Conservation (phyloP, 441 rosid genomes). For the Biscutella laevigata region DNA sequence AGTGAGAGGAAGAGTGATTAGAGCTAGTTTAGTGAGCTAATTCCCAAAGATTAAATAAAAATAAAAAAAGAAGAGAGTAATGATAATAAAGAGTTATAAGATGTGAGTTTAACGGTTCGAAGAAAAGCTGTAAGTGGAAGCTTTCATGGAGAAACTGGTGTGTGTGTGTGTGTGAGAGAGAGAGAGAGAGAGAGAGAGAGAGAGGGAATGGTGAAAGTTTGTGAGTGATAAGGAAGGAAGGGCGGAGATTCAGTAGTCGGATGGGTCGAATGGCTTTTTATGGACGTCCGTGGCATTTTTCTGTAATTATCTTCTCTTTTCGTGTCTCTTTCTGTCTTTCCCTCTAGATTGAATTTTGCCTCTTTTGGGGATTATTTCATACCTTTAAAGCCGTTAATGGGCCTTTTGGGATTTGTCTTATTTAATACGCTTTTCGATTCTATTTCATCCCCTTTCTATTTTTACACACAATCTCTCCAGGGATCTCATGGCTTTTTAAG, state of each 20-base stretch:
- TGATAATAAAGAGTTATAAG: slow-evolving; percentile 15
- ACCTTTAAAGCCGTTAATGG: slow-evolving; percentile 11
- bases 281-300: slow-evolving; percentile 40
- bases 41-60: neutral
- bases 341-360: neutral
- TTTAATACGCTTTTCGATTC: neutral
- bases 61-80: neutral
- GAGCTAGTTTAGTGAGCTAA: slow-evolving; percentile 7
- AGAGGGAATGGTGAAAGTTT: slow-evolving; percentile 22
- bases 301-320: slow-evolving; percentile 22
- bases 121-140: slow-evolving; percentile 12
- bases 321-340: neutral
- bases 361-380: neutral
- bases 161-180: slow-evolving; percentile 14
- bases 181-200: too few species aligned
- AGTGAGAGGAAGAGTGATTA: neutral
- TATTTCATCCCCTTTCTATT: neutral
- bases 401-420: slow-evolving; percentile 1
- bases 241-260: slow-evolving; percentile 89
- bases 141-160: slow-evolving; percentile 22
- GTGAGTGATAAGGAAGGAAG: slow-evolving; percentile 93
- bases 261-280: slow-evolving; percentile 37
- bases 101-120: slow-evolving; percentile 24
- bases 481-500: too few species aligned
- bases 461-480: too few species aligned